Base-by-base conservation (phyloP, 306 rosid genomes). In the Glycyrrhiza uralensis region DNA sequence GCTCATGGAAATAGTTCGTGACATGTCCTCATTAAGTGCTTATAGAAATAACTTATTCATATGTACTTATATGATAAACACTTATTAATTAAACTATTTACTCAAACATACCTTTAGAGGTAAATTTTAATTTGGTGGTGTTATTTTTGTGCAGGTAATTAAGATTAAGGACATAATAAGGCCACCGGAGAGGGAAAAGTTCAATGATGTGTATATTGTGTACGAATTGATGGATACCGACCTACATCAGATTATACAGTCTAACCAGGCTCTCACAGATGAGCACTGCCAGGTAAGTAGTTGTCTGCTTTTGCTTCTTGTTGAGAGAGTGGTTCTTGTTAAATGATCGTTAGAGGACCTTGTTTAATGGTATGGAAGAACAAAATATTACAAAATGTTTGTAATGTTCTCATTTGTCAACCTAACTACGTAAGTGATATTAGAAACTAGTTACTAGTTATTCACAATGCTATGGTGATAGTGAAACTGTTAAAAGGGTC, bases 211-310 rank as follows among this genome's bases (percentile, higher is more conserved):
- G 69, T 94, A 94, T 69, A 79, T 94, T 54, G 97, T 89, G 33
- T 91, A 86, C 69, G 98, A 91, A 55, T 66, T 93, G 73, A 87
- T 93, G 97, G 98, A 91, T 68, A 89, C 98, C 50, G 98, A 94
- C 47, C 71, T 94, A 51, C 86, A 94, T 81, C 98, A 89, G 87
- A 91, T 94, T 35, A 94, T 88, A 45, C 83, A 85, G 65, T 94
- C 98, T 69, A 82, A 15, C 76, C 97, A 94, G 87, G 79, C 79
- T 77, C 86, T 94, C 47, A 83, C 96, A 0, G 96, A 94, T 80
- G 98, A 94, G 74, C 98, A 94, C 72, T 91, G 96, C 39, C 97
- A 94, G 89, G 98, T 87, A 29, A 77, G 50, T 46, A 4, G 10
- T 38, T 19, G 14, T 0, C 52, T 7, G 44, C 23, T 47, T 36